Base-by-base conservation (phyloP, 306 rosid species). In the Fragaria ananassa region DNA sequence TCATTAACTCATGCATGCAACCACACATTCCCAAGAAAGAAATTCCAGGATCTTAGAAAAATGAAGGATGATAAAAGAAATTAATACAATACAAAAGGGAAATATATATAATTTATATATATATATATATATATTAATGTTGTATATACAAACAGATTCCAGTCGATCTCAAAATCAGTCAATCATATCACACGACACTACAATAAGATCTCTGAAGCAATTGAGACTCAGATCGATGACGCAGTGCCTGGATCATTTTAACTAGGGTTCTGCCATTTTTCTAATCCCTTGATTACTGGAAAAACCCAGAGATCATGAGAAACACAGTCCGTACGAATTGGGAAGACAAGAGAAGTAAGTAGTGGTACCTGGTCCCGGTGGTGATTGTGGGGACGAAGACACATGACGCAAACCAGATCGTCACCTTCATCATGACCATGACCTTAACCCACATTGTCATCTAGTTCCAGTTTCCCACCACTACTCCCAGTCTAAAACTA, bases 391-490 rank as follows among this genome's bases (percentile, higher is more conserved):
- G 68, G 70, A 37, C 70, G 21, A 31, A 5, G 11, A 12, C 34
- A 63, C 18, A 67, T 67, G 53, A 67, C 71, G 71, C 51, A 10
- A 42, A 39, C 19, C 10, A 42, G 11, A n/a, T 67, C 71, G 71
- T 67, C 71, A 67, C 23, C 71, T n/a, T 64, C 70, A 42, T 67
- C 71, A 41, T 67, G 19, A 67, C 71, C 51, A 67, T 39, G 68
- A 66, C 70, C 15, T 19, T 35, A 65, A 65, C 29, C 11, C 70
- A 65, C 27, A 35, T 19, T 37, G 70, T 65, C 70, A 65, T 37
- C 70, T 65, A 65, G 70, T 63, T 62, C 69, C 25, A 64, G 69
- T 42, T 64, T 64, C 69, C 69, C 46, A 34, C 69, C 69, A 64
- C 23, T 35, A 65, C 27, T 63, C 44, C 68, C 68, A 17, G 70